Conservation (phyloP, 2,329 filamentous ascomycete species). For the Pseudogymnoascus verrucosus region DNA sequence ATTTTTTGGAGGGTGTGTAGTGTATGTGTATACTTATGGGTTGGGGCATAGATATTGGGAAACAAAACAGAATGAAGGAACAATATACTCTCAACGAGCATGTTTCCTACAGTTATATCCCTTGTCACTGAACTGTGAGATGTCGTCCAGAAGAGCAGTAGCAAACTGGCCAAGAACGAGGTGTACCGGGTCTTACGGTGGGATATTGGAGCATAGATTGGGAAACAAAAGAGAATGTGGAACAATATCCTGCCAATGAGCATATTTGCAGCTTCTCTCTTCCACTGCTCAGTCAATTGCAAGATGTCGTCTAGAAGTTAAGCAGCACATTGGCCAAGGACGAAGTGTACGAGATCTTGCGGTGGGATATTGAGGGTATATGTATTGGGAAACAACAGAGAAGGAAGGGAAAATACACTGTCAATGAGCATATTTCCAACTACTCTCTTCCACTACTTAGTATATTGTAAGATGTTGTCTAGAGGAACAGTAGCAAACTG, state of each 20-base stretch:
- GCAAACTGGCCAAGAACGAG: background rate
- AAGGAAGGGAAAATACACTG: background rate
- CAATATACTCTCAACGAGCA: background rate
- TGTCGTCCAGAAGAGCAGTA: background rate
- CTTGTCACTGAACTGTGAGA: background rate
- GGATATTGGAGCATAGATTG: background rate
- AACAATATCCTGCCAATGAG: too few species aligned
- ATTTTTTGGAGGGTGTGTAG: background rate
- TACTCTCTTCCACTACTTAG: too few species aligned
- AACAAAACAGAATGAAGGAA: background rate
- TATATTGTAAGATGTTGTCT: too few species aligned
- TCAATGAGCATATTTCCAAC: background rate
- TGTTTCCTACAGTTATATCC: background rate
- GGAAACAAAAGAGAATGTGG: too few species aligned
- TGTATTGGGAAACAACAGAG: background rate
- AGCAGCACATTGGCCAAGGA: too few species aligned
- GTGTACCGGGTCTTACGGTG: background rate
- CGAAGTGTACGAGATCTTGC: too few species aligned
- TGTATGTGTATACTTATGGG: background rate
- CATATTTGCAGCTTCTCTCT: too few species aligned
- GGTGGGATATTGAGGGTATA: too few species aligned
- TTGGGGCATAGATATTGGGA: background rate
- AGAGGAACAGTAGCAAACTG: too few species aligned
- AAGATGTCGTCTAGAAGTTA: too few species aligned
- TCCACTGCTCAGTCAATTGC: too few species aligned